Conservation (phyloP, 352 stramenopile genomes). For the Stephanocyclus meneghinianus region DNA sequence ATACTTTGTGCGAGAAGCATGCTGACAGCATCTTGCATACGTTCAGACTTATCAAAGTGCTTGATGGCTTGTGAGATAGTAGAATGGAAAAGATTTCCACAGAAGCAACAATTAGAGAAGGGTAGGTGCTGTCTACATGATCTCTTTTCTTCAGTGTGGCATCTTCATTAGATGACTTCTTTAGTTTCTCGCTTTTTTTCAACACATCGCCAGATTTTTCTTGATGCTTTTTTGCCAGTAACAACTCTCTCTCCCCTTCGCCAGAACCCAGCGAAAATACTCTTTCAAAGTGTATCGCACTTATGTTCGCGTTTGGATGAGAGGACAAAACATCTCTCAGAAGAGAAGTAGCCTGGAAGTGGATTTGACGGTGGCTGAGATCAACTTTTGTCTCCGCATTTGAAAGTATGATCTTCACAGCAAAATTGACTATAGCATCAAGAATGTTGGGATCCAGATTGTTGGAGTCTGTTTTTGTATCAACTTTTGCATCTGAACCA, state of each 20-base stretch:
- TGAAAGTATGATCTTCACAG: slow-evolving; percentile 73
- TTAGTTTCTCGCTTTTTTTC: slow-evolving; percentile 32
- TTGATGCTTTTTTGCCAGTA: slow-evolving; percentile 8
- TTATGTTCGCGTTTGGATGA: slow-evolving; percentile 65
- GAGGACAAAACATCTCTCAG: slow-evolving; percentile 59
- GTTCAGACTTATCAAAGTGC: slow-evolving; percentile 61
- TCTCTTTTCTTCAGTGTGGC: slow-evolving; percentile 37
- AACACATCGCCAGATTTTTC: slow-evolving; percentile 24
- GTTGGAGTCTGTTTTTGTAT: background rate
- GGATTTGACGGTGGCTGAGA: slow-evolving; percentile 42
- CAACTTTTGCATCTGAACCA: background rate
- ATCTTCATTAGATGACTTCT: slow-evolving; percentile 28
- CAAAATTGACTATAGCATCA: slow-evolving; percentile 89
- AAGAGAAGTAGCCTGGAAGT: slow-evolving; percentile 44
- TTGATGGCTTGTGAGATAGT: slow-evolving; percentile 47
- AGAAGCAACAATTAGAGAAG: slow-evolving; percentile 47
- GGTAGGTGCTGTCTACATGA: slow-evolving; percentile 28
- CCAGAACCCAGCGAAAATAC: slow-evolving; percentile 32
- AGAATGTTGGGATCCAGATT: slow-evolving; percentile 79
- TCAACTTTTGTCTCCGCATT: slow-evolving; percentile 65
- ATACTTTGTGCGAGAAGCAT: slow-evolving; percentile 49
- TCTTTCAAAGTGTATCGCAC: slow-evolving; percentile 69
- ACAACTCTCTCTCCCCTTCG: background rate
- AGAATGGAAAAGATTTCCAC: slow-evolving; percentile 77
- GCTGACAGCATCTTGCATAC: slow-evolving; percentile 44